phyloP scores from a whole-genome alignment of 192 early-diverging fungal genomes.

The Phycomyces blakesleeanus region DNA sequence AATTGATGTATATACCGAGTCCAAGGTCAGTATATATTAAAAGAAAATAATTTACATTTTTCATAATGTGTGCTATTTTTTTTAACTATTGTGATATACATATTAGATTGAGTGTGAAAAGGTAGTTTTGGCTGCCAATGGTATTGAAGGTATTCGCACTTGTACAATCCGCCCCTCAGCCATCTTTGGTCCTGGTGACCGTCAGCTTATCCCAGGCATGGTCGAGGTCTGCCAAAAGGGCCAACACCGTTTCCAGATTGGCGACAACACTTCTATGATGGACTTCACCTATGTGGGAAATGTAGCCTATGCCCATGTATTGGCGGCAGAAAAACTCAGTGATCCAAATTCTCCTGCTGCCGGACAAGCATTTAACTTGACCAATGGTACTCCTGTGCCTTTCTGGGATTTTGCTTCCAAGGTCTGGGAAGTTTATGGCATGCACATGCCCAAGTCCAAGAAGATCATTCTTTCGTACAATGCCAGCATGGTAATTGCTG shows the following conservation, averaged over 20 bases:
- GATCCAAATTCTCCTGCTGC: conserved; percentile 20
- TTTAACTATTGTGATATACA: too few relatives aligned
- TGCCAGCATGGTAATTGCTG: conserved; percentile 45
- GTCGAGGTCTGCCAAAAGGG: conserved; percentile 59
- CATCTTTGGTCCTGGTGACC: conserved; percentile 88
- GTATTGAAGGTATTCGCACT: conserved; percentile 58
- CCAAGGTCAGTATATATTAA: conserved; percentile 64
- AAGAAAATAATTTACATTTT: too few relatives aligned
- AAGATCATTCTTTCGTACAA: conserved; percentile 57
- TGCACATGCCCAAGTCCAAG: conserved; percentile 51
- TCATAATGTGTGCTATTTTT: too few relatives aligned
- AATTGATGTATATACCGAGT: conserved; percentile 92
- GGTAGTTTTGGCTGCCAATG: conserved; percentile 74
- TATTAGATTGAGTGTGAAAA: conserved; percentile 58
- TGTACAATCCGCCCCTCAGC: conserved; percentile 81
- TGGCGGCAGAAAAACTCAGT: conserved; percentile 74
- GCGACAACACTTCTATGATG: conserved; percentile 75
- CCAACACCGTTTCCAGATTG: conserved; percentile 74
- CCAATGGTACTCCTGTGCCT: conserved; percentile 83
- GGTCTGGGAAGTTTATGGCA: conserved; percentile 58
- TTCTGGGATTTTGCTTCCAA: conserved; percentile 88
- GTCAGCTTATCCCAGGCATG: conserved; percentile 64
- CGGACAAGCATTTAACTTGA: conserved; percentile 82
- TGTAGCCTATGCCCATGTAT: conserved; percentile 85
- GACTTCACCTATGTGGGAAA: conserved; percentile 96